Evolutionary conservation across 2,329 filamentous ascomycete genomes (phyloP).

Genomic region (Fusarium kyushuense): DNA sequence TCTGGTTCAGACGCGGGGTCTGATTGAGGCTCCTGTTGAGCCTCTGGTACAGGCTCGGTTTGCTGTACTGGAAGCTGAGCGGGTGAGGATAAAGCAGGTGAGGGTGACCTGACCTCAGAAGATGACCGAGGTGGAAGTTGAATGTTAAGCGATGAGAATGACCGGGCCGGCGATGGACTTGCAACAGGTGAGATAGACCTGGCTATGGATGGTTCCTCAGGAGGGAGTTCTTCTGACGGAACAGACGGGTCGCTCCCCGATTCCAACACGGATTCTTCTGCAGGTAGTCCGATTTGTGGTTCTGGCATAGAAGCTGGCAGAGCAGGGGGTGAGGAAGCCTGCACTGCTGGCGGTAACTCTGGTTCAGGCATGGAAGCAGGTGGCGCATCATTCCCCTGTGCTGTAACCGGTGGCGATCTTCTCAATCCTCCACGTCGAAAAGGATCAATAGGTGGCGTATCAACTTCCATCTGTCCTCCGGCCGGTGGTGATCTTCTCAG

Average conservation of each 20-base stretch:
- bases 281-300: neutral
- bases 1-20: neutral
- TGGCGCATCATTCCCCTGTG: constrained; percentile 7
- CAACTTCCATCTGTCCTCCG: constrained; percentile 44
- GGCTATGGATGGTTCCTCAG: constrained; percentile 4
- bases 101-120: neutral
- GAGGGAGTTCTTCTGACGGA: neutral
- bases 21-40: accelerated
- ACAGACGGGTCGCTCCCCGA: neutral
- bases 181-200: constrained; percentile 6
- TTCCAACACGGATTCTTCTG: neutral
- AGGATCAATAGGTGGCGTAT: constrained; percentile 39
- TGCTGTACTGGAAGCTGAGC: neutral
- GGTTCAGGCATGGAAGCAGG: constrained; percentile 38
- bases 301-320: constrained; percentile 34
- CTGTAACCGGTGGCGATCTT: constrained; percentile 51
- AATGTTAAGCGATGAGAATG: constrained; percentile 21
- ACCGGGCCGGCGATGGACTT: constrained; percentile 15
- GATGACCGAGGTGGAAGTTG: constrained; percentile 1
- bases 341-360: constrained; percentile 10
- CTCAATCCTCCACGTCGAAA: constrained; percentile 49
- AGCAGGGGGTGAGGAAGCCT: constrained; percentile 10
- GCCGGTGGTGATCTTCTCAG: constrained; percentile 51
- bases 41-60: neutral
- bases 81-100: neutral